Evolutionary conservation across 108 stramenopile genomes (phyloP).

Genomic region (Nitzschia sp.): DNA sequence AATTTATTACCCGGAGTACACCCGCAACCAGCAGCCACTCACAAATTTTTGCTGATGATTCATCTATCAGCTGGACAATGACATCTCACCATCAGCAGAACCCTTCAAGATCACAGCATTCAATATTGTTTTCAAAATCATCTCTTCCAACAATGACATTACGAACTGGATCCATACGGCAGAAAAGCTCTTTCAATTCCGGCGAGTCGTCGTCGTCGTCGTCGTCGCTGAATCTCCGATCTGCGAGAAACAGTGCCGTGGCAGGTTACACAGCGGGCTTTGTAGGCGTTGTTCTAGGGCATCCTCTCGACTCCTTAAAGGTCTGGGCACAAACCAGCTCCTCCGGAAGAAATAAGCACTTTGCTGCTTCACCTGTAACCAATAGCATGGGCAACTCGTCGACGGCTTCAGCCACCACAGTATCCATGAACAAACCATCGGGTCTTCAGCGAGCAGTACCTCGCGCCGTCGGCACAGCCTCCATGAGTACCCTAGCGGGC

Average conservation of each 20-base stretch:
- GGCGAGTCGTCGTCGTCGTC: no score
- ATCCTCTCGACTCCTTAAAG: slow-evolving; percentile 72
- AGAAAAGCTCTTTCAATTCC: no score
- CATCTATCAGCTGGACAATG: no score
- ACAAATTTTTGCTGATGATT: no score
- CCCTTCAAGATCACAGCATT: no score
- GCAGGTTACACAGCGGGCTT: slow-evolving; percentile 71
- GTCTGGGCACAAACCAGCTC: slow-evolving; percentile 67
- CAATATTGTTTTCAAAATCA: no score
- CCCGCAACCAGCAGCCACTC: no score
- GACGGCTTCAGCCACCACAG: neutral
- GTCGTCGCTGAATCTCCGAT: neutral
- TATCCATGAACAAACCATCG: neutral
- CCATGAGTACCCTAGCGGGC: slow-evolving; percentile 12
- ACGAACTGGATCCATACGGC: no score
- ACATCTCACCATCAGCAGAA: no score
- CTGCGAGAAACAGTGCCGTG: slow-evolving; percentile 19
- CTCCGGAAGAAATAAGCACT: slow-evolving; percentile 14
- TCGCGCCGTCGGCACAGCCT: neutral
- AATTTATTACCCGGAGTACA: no score
- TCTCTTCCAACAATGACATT: no score
- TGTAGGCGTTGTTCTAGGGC: slow-evolving; percentile 55
- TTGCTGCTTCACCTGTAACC: neutral
- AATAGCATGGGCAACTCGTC: neutral
- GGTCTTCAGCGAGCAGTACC: neutral